phyloP scores from a whole-genome alignment of 495 filamentous ascomycete species.

The Neurospora sp. region DNA sequence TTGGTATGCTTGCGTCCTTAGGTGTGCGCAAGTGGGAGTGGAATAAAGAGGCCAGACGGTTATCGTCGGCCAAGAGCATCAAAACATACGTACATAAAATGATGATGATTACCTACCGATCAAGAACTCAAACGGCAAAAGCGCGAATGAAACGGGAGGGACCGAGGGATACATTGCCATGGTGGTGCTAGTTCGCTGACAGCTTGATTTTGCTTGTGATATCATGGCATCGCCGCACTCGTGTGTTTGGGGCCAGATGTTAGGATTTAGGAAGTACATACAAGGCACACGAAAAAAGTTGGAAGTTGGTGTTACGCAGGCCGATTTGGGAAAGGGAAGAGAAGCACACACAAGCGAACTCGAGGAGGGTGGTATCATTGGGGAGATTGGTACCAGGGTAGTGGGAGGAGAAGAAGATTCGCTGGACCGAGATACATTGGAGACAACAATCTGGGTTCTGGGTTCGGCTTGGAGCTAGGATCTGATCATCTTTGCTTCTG shows the following conservation, averaged over 20 bases:
- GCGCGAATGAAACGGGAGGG: background rate
- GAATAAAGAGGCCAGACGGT: background rate
- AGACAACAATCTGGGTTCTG: background rate
- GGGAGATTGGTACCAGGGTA: background rate
- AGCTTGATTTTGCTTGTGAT: conserved; percentile 7
- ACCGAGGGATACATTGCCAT: background rate
- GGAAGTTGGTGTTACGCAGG: background rate
- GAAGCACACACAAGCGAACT: background rate
- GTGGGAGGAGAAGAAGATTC: background rate
- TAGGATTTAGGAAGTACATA: background rate
- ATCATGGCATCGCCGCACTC: conserved; percentile 1
- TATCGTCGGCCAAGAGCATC: background rate
- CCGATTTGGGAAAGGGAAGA: background rate
- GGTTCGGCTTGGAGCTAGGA: background rate
- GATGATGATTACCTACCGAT: background rate
- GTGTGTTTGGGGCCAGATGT: background rate
- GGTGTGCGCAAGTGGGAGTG: background rate
- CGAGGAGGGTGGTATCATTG: background rate
- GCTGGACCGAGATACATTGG: background rate
- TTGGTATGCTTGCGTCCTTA: background rate
- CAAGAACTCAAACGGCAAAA: background rate
- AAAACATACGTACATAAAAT: background rate
- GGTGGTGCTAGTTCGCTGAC: background rate
- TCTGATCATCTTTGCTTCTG: background rate
- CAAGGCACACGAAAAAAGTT: background rate